Percentiles rank a stretch among this genome's conserved stretches.
Conservation (phyloP, 768 basidiomycete species). For the Phlebiopsis flavidoalba region DNA sequence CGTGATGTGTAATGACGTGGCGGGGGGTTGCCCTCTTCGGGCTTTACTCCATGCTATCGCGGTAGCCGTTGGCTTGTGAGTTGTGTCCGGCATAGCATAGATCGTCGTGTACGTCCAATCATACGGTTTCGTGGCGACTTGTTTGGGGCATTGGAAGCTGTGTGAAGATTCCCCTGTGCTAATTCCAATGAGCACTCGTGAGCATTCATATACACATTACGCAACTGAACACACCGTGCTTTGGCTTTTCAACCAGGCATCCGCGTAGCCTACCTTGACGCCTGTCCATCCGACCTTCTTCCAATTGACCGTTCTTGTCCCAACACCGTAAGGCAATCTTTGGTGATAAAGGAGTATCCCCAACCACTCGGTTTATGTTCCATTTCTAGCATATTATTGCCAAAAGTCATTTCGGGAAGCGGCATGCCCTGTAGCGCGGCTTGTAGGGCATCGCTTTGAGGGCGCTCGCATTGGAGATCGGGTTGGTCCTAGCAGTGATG, state of each 20-base stretch:
- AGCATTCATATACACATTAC: not conserved
- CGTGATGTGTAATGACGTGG: constrained; percentile 82
- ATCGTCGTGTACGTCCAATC: constrained; percentile 98
- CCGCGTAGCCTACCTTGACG: constrained; percentile 92
- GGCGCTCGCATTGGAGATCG: constrained; percentile 76
- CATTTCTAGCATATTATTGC: constrained; percentile 70
- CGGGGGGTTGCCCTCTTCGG: constrained; percentile 47
- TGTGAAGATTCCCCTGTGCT: constrained; percentile 66
- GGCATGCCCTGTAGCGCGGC: constrained; percentile 60
- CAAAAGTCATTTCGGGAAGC: constrained; percentile 96
- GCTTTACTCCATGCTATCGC: constrained; percentile 44
- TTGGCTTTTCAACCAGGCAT: constrained; percentile 89
- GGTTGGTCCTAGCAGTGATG: constrained; percentile 65
- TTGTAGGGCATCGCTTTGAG: constrained; percentile 70
- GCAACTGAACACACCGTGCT: constrained; percentile 48
- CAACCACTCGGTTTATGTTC: constrained; percentile 62
- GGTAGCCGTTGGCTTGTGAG: constrained; percentile 14
- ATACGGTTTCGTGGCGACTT: constrained; percentile 76
- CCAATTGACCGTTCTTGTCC: too few species aligned
- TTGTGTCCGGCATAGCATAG: constrained; percentile 75
- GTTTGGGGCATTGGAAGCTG: constrained; percentile 64
- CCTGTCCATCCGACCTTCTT: constrained; percentile 78
- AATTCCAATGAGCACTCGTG: constrained; percentile 28
- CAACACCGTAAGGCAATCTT: constrained; percentile 66
- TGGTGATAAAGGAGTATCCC: constrained; percentile 60